These are phyloP conservation scores for Microthlaspi erraticum DNA, from an alignment of 345 rosid genomes.

Conservation along the genomic window DNA sequence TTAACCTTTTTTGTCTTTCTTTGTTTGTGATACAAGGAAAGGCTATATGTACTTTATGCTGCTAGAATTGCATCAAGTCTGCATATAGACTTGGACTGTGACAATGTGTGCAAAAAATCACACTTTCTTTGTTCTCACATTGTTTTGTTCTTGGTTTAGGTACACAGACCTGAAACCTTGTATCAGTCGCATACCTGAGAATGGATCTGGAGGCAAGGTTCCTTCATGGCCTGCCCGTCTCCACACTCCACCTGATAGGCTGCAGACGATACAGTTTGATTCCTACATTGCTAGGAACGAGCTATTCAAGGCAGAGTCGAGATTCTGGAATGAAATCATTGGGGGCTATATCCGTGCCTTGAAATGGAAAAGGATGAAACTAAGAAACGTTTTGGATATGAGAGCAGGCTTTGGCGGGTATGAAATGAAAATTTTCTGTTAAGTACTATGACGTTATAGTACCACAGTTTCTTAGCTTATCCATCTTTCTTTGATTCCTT, in stretches of 20 bases:
- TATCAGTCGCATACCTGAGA: slow-evolving; percentile 80
- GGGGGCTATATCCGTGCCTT: slow-evolving; percentile 70
- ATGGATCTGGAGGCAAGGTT: slow-evolving; percentile 81
- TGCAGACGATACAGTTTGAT: slow-evolving; percentile 80
- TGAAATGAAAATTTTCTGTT: slow-evolving; percentile 10
- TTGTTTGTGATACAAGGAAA: slow-evolving; percentile 23
- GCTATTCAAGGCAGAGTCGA: slow-evolving; percentile 84
- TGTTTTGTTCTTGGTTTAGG: slow-evolving; percentile 52
- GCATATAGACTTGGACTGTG: slow-evolving; percentile 15
- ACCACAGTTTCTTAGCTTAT: slow-evolving; percentile 3
- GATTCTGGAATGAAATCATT: slow-evolving; percentile 81
- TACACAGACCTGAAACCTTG: slow-evolving; percentile 85
- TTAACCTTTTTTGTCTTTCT: slow-evolving; percentile 11
- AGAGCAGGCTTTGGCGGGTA: slow-evolving; percentile 99
- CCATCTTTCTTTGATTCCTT: slow-evolving; percentile 15
- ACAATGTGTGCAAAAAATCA: slow-evolving; percentile 5
- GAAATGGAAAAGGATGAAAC: slow-evolving; percentile 74
- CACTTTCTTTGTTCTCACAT: slow-evolving; percentile 11
- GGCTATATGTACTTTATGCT: slow-evolving; percentile 20
- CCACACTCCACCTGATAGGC: slow-evolving; percentile 88
- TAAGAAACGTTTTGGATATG: slow-evolving; percentile 96
- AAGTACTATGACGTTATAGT: neutral
- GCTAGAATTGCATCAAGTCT: slow-evolving; percentile 3
- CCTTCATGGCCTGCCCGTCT: slow-evolving; percentile 85
- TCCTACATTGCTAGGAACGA: slow-evolving; percentile 92